Evolutionary conservation across 2,329 filamentous ascomycete species (phyloP), one percentile per base, ranked within the genome.

Genomic region (Botrytis galanthina): DNA sequence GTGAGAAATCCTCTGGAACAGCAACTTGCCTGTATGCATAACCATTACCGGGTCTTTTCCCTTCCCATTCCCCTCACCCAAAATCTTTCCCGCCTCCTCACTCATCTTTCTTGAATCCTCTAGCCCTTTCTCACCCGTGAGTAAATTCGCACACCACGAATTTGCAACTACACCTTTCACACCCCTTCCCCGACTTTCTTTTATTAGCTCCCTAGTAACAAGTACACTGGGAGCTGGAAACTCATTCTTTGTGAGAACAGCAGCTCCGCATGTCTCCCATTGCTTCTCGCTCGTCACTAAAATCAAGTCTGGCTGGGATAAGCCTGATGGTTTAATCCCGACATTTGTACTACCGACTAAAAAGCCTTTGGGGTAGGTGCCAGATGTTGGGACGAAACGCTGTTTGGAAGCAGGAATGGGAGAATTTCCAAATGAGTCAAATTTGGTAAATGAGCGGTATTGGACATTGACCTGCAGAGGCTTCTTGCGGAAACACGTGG

Each of bases 141-240:
- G 16, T 39, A 67, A 9, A 29, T 54, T 39, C 20, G 64, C 46
- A 67, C 64, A 67, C 46, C 64, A 67, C 7, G 35, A 67, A 54
- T 67, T 67, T 8, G 46, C 64, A 7, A 54, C 46, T 35, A 54
- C 64, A 29, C 64, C 64, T 10, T 46, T 54, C 12, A 67, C 1
- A 5, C 46, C 35, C 46, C 14, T 51, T 18, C 64, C 32, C 26
- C 35, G 16, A 4, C 26, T 67, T 29, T 39, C 14, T 35, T 20
- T 92, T 92, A 97, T 84, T 74, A 94, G 88, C 73, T 91, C 86
- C 75, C 90, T 87, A 82, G 92, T 95, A 75, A 97, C 92, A 42
- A 93, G 93, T 64, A 99, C 95, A 7, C 96, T 96, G 14, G 96
- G 96, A 29, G 96, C 96, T 83, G 97, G 95, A 84, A 98, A 99